phyloP scores from a whole-genome alignment of 176 grass and related monocot genomes.

The Alopecurus myosuroides region DNA sequence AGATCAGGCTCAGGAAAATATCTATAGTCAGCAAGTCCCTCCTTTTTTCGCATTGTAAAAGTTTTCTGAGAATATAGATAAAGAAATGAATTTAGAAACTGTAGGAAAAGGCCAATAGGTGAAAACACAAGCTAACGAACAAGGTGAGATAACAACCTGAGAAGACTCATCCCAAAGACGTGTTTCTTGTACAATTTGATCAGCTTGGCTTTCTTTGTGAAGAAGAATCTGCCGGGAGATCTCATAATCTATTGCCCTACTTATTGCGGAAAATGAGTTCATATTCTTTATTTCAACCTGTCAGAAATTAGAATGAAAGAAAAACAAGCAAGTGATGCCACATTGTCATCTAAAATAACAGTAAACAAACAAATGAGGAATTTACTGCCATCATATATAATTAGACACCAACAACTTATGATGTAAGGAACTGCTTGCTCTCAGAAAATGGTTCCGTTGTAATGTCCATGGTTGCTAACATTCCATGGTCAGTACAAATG shows the following conservation, averaged over 20 bases:
- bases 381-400: background rate
- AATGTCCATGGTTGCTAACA: background rate
- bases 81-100: slow-evolving; percentile 18
- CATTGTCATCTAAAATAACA: background rate
- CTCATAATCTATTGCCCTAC: slow-evolving; percentile 10
- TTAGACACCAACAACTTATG: background rate
- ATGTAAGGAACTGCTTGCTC: background rate
- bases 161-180: slow-evolving; percentile 83
- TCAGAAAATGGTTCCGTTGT: background rate
- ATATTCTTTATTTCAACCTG: slow-evolving; percentile 19
- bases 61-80: slow-evolving; percentile 67
- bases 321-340: slow-evolving; percentile 18
- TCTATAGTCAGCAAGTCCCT: slow-evolving; percentile 94
- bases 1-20: slow-evolving; percentile 98
- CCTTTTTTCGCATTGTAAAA: slow-evolving; percentile 93
- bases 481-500: background rate
- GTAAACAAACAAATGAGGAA: background rate
- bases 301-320: background rate
- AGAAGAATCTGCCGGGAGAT: slow-evolving; percentile 69
- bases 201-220: slow-evolving; percentile 57
- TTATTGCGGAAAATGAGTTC: background rate
- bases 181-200: slow-evolving; percentile 98
- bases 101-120: slow-evolving; percentile 8
- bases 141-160: slow-evolving; percentile 46
- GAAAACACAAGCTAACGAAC: background rate